These are phyloP conservation scores for Penicillium sp. DNA, from an alignment of 2,329 filamentous ascomycete species.

Conservation along the genomic window DNA sequence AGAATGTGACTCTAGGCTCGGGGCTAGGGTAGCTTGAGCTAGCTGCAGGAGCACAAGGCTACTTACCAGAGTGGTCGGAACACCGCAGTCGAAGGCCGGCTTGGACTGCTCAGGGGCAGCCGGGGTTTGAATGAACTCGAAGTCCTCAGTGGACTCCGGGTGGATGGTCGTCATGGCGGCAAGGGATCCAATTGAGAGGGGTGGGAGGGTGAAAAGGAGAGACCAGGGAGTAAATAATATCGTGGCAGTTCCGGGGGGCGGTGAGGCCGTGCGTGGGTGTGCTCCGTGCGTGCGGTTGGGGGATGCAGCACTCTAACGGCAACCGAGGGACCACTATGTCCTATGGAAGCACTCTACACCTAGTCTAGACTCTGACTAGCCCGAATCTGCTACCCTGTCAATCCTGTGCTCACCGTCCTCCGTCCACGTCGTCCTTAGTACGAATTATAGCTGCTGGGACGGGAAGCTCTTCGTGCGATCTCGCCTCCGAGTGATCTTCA, in stretches of 20 bases:
- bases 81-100: conserved; percentile 57
- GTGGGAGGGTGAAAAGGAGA: conserved; percentile 21
- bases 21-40: conserved; percentile 11
- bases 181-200: conserved; percentile 28
- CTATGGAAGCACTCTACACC: too few species aligned
- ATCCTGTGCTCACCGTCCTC: too few species aligned
- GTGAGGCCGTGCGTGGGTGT: conserved; percentile 11
- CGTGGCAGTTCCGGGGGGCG: conserved; percentile 23
- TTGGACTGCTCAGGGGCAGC: conserved; percentile 53
- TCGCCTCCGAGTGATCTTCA: conserved; percentile 20
- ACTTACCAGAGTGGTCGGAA: conserved; percentile 60
- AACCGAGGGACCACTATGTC: too few species aligned
- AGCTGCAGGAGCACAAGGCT: conserved; percentile 8
- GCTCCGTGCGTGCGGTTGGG: conserved; percentile 7
- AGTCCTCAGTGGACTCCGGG: conserved; percentile 48
- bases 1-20: conserved; percentile 4
- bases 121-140: conserved; percentile 59
- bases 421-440: too few species aligned
- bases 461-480: conserved; percentile 17
- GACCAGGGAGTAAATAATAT: conserved; percentile 21
- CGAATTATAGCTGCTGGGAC: too few species aligned
- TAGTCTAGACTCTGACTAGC: too few species aligned
- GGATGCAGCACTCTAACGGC: too few species aligned
- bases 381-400: too few species aligned
- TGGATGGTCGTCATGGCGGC: conserved; percentile 41